These are phyloP conservation scores for Rutstroemia sp. DNA, from an alignment of 2,329 filamentous ascomycete genomes.

Conservation along the genomic window DNA sequence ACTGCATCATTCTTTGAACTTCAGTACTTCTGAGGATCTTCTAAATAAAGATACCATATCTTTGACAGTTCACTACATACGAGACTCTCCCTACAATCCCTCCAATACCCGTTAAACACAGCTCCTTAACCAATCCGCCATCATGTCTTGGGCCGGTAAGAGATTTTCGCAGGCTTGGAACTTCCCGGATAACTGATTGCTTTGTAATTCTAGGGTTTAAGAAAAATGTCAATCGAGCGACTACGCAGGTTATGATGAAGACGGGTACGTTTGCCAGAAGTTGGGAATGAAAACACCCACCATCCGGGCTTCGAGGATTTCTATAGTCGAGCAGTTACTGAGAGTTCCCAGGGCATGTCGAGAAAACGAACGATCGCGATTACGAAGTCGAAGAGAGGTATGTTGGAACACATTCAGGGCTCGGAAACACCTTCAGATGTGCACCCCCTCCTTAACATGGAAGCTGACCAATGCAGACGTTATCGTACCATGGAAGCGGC, in stretches of 20 bases:
- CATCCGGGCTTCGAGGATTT: background rate
- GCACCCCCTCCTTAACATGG: background rate
- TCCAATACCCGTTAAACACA: background rate
- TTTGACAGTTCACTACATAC: background rate
- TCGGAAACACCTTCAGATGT: background rate
- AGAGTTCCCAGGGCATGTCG: conserved; percentile 66
- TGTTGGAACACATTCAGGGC: background rate
- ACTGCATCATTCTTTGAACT: background rate
- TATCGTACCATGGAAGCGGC: conserved; percentile 98
- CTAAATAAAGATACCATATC: background rate
- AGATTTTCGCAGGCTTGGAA: conserved; percentile 18
- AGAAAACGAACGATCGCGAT: conserved; percentile 96
- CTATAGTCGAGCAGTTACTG: background rate
- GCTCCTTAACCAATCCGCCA: conserved; percentile 17
- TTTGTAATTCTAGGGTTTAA: conserved; percentile 56
- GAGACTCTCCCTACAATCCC: background rate
- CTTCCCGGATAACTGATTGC: conserved; percentile 6
- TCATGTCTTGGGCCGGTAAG: conserved; percentile 43
- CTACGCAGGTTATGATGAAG: conserved; percentile 99
- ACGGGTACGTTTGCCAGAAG: conserved; percentile 52
- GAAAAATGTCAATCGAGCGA: conserved; percentile 97
- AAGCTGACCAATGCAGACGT: conserved; percentile 47
- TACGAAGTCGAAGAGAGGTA: conserved; percentile 96
- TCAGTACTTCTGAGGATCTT: background rate
- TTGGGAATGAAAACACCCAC: background rate